phyloP scores from a whole-genome alignment of 129 eudicot genomes.

The Scalesia atractyloides region DNA sequence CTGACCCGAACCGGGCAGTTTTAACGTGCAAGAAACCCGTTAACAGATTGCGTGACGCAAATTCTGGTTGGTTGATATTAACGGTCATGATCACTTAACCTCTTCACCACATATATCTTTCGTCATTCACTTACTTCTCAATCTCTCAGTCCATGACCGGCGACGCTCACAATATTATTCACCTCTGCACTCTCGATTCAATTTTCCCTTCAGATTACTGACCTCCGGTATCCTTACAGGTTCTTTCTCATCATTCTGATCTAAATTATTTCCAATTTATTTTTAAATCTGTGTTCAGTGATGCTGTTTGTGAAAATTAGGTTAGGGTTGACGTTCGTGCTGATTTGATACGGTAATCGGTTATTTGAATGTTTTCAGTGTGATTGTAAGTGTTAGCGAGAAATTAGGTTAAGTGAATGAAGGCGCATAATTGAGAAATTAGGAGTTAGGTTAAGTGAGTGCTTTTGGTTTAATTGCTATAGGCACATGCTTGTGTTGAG shows the following conservation, averaged over 20 bases:
- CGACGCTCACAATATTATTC: conserved; percentile 16
- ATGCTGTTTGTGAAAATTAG: background rate
- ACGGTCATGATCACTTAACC: conserved; percentile 33
- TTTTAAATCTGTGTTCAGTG: background rate
- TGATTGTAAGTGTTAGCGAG: background rate
- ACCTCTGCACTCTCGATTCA: conserved; percentile 11
- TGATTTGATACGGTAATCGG: background rate
- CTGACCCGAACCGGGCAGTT: background rate
- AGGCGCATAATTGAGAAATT: conserved; percentile 11
- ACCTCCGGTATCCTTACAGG: conserved; percentile 14
- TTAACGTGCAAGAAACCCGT: background rate
- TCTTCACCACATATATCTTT: conserved; percentile 35
- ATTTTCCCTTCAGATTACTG: conserved; percentile 4
- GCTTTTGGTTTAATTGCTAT: background rate
- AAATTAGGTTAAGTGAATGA: background rate
- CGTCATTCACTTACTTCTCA: conserved; percentile 22
- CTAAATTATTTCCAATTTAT: background rate
- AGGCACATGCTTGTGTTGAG: conserved; percentile 8
- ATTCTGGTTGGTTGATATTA: conserved; percentile 17
- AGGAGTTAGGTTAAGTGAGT: conserved; percentile 9
- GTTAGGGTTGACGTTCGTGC: background rate
- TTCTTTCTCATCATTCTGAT: conserved; percentile 16
- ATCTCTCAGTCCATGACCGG: conserved; percentile 34
- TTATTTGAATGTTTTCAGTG: background rate
- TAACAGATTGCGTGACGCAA: conserved; percentile 30